phyloP scores from a whole-genome alignment of 2,329 filamentous ascomycete species.

The Elsinoe perseae region DNA sequence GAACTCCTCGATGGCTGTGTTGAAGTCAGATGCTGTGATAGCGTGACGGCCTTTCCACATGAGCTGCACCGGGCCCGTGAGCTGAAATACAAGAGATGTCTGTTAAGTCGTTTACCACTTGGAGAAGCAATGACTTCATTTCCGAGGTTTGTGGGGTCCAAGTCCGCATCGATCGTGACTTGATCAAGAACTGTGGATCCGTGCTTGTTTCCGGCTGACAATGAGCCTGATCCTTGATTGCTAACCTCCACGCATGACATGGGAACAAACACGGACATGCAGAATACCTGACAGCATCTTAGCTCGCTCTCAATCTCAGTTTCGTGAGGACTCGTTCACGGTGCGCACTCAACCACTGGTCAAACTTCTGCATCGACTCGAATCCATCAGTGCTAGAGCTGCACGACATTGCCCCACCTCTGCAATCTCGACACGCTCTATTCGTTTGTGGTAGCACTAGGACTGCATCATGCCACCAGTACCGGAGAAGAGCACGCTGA shows the following conservation, averaged over 20 bases:
- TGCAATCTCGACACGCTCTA: background rate
- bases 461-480: conserved; percentile 12
- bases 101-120: too few species aligned
- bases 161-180: background rate
- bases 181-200: conserved; percentile 1
- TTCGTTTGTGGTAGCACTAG: background rate
- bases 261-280: background rate
- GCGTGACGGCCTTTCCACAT: background rate
- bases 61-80: background rate
- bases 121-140: conserved; percentile 3
- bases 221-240: background rate
- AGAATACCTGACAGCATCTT: too few species aligned
- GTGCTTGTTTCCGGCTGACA: background rate
- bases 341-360: too few species aligned
- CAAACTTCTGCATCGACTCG: too few species aligned
- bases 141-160: background rate
- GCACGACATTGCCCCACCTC: too few species aligned
- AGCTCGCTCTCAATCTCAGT: too few species aligned
- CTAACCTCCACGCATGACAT: background rate
- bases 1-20: background rate
- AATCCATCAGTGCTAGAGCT: too few species aligned
- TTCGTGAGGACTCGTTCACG: too few species aligned
- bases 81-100: too few species aligned
- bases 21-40: background rate
- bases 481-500: conserved; percentile 72